Conservation (phyloP, 2,329 filamentous ascomycete genomes). For the Scedosporium boydii region DNA sequence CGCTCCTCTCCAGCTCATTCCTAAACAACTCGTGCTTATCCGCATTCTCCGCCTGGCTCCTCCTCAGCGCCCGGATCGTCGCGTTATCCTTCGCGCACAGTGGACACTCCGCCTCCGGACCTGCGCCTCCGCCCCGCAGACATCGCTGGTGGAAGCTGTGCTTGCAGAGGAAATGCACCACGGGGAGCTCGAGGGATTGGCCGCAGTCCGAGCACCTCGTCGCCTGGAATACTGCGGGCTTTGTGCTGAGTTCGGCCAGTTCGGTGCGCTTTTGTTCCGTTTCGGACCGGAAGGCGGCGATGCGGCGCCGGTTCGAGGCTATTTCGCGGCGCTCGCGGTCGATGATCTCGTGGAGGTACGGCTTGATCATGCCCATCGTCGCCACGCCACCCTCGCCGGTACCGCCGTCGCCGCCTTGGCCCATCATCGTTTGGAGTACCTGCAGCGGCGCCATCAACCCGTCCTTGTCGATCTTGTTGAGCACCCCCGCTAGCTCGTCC, state of each 20-base stretch:
- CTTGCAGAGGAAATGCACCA: slow-evolving; percentile 93
- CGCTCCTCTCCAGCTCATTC: slow-evolving; percentile 64
- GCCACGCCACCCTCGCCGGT: slow-evolving; percentile 50
- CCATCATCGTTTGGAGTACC: slow-evolving; percentile 84
- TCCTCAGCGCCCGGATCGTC: slow-evolving; percentile 78
- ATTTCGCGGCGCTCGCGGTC: slow-evolving; percentile 84
- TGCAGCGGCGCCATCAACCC: slow-evolving; percentile 92
- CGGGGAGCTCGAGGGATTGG: slow-evolving; percentile 70
- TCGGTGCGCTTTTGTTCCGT: slow-evolving; percentile 73
- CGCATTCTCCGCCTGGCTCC: slow-evolving; percentile 77
- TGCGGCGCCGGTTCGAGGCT: slow-evolving; percentile 65
- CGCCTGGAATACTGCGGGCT: slow-evolving; percentile 83
- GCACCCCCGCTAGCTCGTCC: slow-evolving; percentile 69
- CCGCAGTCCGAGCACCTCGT: slow-evolving; percentile 80
- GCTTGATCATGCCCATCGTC: slow-evolving; percentile 95
- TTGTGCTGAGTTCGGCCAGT: slow-evolving; percentile 64
- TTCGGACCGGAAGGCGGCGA: slow-evolving; percentile 73
- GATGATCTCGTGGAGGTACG: slow-evolving; percentile 82
- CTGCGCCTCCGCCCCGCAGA: slow-evolving; percentile 40
- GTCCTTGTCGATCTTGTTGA: slow-evolving; percentile 81
- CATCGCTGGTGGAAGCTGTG: slow-evolving; percentile 94
- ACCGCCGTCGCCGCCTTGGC: slow-evolving; percentile 25
- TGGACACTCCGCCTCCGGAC: slow-evolving; percentile 69
- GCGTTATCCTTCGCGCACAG: slow-evolving; percentile 76
- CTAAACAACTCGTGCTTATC: slow-evolving; percentile 84